phyloP scores from a whole-genome alignment of 306 rosid genomes.

The Oxytropis ochrocephala region DNA sequence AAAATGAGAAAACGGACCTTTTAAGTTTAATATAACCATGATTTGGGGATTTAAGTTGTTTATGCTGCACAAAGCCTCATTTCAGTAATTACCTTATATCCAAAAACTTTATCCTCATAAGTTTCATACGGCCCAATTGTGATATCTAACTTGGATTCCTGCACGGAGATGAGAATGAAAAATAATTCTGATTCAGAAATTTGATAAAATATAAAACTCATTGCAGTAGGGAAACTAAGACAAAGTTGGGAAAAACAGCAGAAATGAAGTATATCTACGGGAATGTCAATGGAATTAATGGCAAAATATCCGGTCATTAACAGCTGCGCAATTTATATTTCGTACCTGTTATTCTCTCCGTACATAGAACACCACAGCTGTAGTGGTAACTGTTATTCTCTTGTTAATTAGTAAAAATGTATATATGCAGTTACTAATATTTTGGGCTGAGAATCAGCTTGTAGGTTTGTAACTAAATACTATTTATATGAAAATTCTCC shows the following conservation, averaged over 20 bases:
- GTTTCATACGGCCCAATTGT: constrained; percentile 98
- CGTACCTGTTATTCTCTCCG: no score
- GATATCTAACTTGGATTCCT: constrained; percentile 88
- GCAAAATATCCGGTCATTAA: no score
- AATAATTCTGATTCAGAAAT: constrained; percentile 22
- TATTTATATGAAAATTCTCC: no score
- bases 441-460: no score
- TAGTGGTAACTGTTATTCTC: no score
- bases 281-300: not conserved
- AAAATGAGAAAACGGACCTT: not conserved
- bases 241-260: not conserved
- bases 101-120: constrained; percentile 84
- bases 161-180: constrained; percentile 12
- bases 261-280: not conserved
- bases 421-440: no score
- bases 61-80: constrained; percentile 7
- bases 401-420: no score
- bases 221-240: not conserved
- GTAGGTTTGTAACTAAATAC: no score
- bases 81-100: constrained; percentile 67
- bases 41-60: not conserved
- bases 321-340: no score
- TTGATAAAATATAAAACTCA: not conserved
- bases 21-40: not conserved
- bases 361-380: no score